Base-by-base conservation (phyloP, 2,329 filamentous ascomycete genomes). In the Emmonsiellopsis sp. region DNA sequence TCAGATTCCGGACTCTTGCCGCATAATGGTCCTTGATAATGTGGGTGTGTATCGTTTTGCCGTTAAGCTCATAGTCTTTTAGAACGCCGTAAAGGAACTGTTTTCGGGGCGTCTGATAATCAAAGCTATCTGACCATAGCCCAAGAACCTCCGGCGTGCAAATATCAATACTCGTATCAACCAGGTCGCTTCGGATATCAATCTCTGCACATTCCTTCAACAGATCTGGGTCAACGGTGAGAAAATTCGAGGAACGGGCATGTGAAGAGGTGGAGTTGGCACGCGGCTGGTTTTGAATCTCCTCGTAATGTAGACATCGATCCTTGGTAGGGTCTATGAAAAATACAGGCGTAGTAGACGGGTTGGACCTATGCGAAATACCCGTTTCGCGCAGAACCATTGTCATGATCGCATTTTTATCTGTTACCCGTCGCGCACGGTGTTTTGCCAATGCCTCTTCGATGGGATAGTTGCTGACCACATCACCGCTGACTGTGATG, bases 321-420 rank as follows among this genome's bases (percentile, higher is more conserved):
- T 88, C 82, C 51, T 85, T 88, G 39, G 78, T 81, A 1, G 87
- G 83, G 63, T 97, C 91, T 56, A 96, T 78, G 17, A 95, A 84
- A 64, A 97, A 98, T 3, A 93, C 80, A 0, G 91, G 89, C 4
- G 84, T 86, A 32, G 82, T 84, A 54, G 86, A 83, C 1, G 83
- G 78, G 69, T 92, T 92, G 32, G 88, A 90, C 52, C 88, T 78
- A 71, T 95, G 89, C 47, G 77, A 77, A 6, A 79, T 73, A 45
- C 88, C 88, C 7, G 85, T 87, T 66, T 91, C 86, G 45, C 89
- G 81, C 55, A 97, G 74, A 10, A 98, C 82, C 79, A 96, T 87
- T 2, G 93, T 98, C 93, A 98, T 97, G 71, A 96, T 95, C 39
- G 92, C 90, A 67, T 95, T 92, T 63, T 93, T 92, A 73, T 94